Conservation (phyloP, 2,329 filamentous ascomycete genomes). For the Botrytis byssoidea region DNA sequence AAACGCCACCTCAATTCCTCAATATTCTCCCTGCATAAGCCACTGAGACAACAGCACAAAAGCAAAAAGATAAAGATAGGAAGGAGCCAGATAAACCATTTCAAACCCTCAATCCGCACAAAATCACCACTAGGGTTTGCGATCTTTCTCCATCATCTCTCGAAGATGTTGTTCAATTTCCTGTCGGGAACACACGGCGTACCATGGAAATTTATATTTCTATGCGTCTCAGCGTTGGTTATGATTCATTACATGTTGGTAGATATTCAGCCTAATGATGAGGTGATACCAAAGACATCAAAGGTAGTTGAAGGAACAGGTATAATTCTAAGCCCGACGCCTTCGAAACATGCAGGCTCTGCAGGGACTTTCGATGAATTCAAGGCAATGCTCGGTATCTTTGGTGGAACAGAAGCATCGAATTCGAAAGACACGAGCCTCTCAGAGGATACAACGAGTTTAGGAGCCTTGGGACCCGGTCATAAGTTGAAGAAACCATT, state of each 20-base stretch:
- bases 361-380: constrained; percentile 23
- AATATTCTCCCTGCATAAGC: constrained; percentile 2
- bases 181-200: constrained; percentile 5
- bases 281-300: not conserved
- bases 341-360: not conserved
- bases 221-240: constrained; percentile 2
- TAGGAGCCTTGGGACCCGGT: not conserved
- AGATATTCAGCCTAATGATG: not conserved
- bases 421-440: not conserved
- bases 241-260: constrained; percentile 19
- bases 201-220: constrained; percentile 20
- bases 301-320: not conserved
- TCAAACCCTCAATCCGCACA: not conserved
- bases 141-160: not conserved
- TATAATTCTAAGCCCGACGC: not conserved
- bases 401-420: not conserved
- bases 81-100: constrained; percentile 1
- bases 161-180: constrained; percentile 14
- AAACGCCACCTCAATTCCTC: constrained; percentile 16
- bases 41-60: constrained; percentile 2
- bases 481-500: constrained; percentile 10
- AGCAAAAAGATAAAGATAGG: not conserved
- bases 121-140: not conserved
- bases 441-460: not conserved
- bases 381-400: constrained; percentile 16